These are phyloP conservation scores for Zangia roseola DNA, from an alignment of 768 basidiomycete species.

Conservation along the genomic window DNA sequence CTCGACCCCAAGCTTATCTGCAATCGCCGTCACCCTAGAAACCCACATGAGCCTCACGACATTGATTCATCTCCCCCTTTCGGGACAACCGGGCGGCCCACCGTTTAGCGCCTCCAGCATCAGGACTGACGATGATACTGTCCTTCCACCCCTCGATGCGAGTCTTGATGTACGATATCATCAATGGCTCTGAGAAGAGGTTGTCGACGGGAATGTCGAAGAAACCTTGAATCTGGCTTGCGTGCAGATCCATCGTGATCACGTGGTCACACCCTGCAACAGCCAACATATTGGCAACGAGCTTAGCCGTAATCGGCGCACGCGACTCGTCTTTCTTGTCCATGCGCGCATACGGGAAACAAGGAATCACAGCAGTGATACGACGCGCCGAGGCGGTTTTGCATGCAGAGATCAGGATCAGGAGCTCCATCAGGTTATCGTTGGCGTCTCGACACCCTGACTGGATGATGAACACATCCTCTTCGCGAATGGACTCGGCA, in stretches of 20 bases:
- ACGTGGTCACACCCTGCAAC: conserved; percentile 98
- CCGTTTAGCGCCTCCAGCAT: conserved; percentile 99
- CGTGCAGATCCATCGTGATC: conserved; percentile 99
- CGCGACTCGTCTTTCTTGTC: conserved; percentile 98
- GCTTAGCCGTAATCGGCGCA: conserved; percentile 96
- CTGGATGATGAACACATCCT: conserved; percentile 99
- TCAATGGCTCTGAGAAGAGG: conserved; percentile 92
- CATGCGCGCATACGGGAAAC: conserved; percentile 95
- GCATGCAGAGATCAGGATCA: conserved; percentile 97
- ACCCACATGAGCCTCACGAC: conserved; percentile 1
- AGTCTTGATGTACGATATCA: conserved; percentile 90
- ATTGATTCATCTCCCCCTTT: not conserved
- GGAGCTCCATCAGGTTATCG: conserved; percentile 97
- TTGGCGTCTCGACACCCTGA: conserved; percentile 87
- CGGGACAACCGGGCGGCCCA: conserved; percentile 42
- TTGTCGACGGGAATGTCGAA: conserved; percentile 99
- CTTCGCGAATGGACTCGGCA: conserved; percentile 92
- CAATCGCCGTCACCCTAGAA: conserved; percentile 84
- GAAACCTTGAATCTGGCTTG: conserved; percentile 97
- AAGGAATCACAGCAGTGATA: conserved; percentile 97
- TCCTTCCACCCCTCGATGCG: conserved; percentile 84
- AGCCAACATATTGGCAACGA: conserved; percentile 96
- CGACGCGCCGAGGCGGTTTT: conserved; percentile 93
- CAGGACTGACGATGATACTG: conserved; percentile 91
- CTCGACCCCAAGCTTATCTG: conserved; percentile 92